Percentiles rank a stretch among this genome's conserved stretches.
phyloP scores from a whole-genome alignment of 108 stramenopile genomes.

The Cyclotella cryptica region DNA sequence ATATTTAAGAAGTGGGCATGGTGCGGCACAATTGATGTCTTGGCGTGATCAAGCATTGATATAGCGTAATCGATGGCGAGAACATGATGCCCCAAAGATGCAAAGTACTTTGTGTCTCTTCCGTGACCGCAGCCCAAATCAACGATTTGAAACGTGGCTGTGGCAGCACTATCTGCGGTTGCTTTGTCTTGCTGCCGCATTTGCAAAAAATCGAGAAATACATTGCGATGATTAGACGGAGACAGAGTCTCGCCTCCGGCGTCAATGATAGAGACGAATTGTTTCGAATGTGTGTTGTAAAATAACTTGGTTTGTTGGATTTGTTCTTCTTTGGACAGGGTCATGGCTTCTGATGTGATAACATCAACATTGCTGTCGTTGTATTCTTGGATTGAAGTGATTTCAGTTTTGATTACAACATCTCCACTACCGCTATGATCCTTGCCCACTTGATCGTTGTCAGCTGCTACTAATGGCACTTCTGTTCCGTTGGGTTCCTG shows the following conservation, averaged over 20 bases:
- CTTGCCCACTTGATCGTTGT: not conserved
- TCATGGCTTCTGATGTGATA: not conserved
- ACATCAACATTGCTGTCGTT: too few species aligned
- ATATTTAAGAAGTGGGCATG: slow-evolving; percentile 39
- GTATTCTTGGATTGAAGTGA: too few species aligned
- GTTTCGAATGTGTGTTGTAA: slow-evolving; percentile 30
- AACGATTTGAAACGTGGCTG: slow-evolving; percentile 17
- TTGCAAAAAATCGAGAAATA: slow-evolving; percentile 16
- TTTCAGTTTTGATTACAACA: not conserved
- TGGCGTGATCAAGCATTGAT: slow-evolving; percentile 29
- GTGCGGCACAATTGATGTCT: slow-evolving; percentile 8
- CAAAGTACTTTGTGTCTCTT: slow-evolving; percentile 28
- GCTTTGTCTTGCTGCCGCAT: not conserved
- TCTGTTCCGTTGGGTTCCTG: not conserved
- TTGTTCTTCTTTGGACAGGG: not conserved
- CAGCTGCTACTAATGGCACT: not conserved
- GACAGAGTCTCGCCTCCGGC: not conserved
- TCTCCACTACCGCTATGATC: not conserved
- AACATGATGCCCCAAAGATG: slow-evolving; percentile 33
- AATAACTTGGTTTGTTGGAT: slow-evolving; percentile 35
- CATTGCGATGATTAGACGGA: slow-evolving; percentile 9
- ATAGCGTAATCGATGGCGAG: slow-evolving; percentile 29
- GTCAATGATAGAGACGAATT: slow-evolving; percentile 13
- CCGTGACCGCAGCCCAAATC: slow-evolving; percentile 44
- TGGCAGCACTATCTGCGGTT: not conserved